Evolutionary conservation across 495 filamentous ascomycete species (phyloP).

Genomic region (Aspergillus incahuasiensis): DNA sequence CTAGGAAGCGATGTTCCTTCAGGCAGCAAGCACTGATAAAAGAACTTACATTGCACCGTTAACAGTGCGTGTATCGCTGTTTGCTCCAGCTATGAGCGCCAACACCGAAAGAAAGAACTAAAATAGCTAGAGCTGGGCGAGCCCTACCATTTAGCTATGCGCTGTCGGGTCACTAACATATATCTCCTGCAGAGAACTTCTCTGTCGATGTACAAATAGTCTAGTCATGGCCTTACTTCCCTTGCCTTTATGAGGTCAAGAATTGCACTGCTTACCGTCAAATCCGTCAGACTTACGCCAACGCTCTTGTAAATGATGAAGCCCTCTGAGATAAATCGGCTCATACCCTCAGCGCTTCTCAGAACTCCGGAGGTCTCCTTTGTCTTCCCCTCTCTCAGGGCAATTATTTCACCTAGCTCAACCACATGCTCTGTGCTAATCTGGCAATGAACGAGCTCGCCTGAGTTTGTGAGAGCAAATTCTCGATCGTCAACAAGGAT

Average conservation of each 20-base stretch:
- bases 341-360: neutral
- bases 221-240: too few relatives aligned
- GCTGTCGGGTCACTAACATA: too few relatives aligned
- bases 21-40: too few relatives aligned
- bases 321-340: neutral
- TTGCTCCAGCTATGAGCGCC: too few relatives aligned
- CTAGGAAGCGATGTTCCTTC: too few relatives aligned
- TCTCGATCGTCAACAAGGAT: neutral
- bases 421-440: neutral
- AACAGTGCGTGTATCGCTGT: too few relatives aligned
- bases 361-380: neutral
- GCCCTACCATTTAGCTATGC: too few relatives aligned
- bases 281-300: slow-evolving; percentile 13
- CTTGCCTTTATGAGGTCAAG: neutral
- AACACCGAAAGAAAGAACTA: too few relatives aligned
- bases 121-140: too few relatives aligned
- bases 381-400: neutral
- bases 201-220: too few relatives aligned
- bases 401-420: neutral
- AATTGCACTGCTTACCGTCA: slow-evolving; percentile 3
- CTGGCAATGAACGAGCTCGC: neutral
- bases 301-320: slow-evolving; percentile 16
- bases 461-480: neutral
- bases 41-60: too few relatives aligned
- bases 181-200: too few relatives aligned